Conservation (phyloP, 2,329 filamentous ascomycete species). For the Xylaria sp. region DNA sequence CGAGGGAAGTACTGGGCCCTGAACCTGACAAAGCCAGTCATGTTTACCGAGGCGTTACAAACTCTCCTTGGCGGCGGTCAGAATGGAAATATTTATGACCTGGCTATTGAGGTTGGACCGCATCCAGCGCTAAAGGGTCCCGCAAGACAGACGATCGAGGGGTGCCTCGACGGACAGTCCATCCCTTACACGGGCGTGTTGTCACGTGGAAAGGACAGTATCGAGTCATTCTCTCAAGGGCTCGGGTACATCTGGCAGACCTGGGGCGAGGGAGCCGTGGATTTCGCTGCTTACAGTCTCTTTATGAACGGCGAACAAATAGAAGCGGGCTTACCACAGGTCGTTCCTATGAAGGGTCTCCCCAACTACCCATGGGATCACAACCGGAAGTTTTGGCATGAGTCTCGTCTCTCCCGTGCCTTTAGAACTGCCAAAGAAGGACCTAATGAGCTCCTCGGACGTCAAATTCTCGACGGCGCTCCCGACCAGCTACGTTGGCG, state of each 20-base stretch:
- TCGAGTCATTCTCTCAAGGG: background rate
- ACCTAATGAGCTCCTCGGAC: background rate
- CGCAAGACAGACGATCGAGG: background rate
- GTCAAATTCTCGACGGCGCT: background rate
- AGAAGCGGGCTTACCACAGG: background rate
- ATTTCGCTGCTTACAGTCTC: background rate
- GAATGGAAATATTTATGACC: no score
- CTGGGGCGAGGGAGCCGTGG: background rate
- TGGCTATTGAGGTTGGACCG: background rate
- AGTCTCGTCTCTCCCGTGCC: background rate
- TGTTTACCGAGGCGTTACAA: conserved; percentile 49
- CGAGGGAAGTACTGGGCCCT: conserved; percentile 46
- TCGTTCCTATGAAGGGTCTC: background rate
- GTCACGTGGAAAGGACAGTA: background rate
- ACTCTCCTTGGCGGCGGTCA: no score
- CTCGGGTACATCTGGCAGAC: background rate
- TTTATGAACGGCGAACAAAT: no score
- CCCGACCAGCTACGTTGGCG: background rate
- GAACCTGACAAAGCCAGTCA: conserved; percentile 52
- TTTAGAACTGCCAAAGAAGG: background rate
- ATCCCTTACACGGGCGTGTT: background rate
- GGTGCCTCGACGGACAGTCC: no score
- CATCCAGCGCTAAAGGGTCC: conserved; percentile 5
- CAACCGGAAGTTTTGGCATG: background rate
- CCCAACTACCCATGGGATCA: conserved; percentile 1